Conservation (phyloP, 495 filamentous ascomycete genomes). For the Talaromyces ruber region DNA sequence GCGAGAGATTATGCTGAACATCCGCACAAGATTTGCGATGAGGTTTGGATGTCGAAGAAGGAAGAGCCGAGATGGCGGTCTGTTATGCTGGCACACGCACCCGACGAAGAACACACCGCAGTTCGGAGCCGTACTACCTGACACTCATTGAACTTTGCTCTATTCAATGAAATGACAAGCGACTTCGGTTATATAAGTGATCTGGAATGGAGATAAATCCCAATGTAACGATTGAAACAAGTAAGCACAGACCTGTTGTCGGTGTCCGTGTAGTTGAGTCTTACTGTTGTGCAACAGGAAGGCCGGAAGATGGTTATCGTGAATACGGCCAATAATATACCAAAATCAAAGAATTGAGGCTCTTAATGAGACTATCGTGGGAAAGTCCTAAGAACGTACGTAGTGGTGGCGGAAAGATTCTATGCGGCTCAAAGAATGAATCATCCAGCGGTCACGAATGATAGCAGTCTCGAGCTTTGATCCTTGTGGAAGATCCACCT, state of each 20-base stretch:
- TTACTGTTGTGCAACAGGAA: neutral
- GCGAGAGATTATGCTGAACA: neutral
- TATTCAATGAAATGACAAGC: neutral
- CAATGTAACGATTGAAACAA: neutral
- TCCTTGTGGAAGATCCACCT: neutral
- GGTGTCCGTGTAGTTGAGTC: neutral
- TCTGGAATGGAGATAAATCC: neutral
- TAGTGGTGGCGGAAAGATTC: neutral
- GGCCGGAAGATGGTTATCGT: neutral
- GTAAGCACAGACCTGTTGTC: neutral
- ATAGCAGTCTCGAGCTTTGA: neutral
- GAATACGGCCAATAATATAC: neutral
- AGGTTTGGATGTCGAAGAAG: neutral
- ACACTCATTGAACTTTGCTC: neutral
- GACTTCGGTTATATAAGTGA: neutral
- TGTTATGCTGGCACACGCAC: neutral
- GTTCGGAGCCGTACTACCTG: neutral
- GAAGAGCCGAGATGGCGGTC: neutral
- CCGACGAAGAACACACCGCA: neutral
- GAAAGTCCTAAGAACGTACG: neutral
- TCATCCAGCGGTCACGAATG: neutral
- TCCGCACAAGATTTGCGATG: neutral
- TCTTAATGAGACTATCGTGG: neutral
- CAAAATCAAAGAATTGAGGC: neutral
- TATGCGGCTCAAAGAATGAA: neutral